Conservation (phyloP, 2,329 filamentous ascomycete species). For the Monascus ruber region DNA sequence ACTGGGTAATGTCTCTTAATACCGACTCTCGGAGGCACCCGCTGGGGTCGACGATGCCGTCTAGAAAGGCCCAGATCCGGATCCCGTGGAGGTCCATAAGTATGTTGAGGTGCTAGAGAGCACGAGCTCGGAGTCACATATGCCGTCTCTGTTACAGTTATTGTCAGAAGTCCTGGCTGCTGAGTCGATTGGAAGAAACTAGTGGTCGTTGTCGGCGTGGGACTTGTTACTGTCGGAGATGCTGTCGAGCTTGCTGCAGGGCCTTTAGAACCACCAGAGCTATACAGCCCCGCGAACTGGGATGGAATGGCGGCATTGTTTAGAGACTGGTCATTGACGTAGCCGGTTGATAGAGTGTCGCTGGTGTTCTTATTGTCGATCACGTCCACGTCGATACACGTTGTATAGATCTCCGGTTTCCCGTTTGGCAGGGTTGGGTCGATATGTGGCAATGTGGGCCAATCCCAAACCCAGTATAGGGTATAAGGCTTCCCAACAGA, state of each 20-base stretch:
- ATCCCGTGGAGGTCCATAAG: too few species aligned
- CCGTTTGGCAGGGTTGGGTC: conserved; percentile 28
- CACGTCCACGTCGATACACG: conserved; percentile 39
- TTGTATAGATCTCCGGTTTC: conserved; percentile 38
- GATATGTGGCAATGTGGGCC: conserved; percentile 48
- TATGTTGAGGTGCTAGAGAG: too few species aligned
- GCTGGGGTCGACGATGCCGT: too few species aligned
- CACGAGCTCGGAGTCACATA: too few species aligned
- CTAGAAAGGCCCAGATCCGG: too few species aligned
- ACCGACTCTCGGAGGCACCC: too few species aligned
- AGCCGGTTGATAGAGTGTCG: conserved; percentile 8
- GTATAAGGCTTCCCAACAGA: conserved; percentile 58
- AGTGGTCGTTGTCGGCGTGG: not conserved
- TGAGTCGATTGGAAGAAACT: not conserved
- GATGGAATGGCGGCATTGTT: conserved; percentile 28
- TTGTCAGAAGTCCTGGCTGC: too few species aligned
- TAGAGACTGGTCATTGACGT: conserved; percentile 22
- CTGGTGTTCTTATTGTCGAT: conserved; percentile 11
- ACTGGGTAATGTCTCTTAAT: too few species aligned
- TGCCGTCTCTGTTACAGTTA: too few species aligned
- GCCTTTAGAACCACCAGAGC: conserved; percentile 3
- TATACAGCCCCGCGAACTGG: conserved; percentile 24
- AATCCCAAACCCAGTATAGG: conserved; percentile 96
- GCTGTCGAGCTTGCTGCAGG: not conserved
- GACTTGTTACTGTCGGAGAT: not conserved